Evolutionary conservation across 208 protist genomes (phyloP), one percentile per base, ranked within the genome.

Genomic region (Acanthamoeba royreba): DNA sequence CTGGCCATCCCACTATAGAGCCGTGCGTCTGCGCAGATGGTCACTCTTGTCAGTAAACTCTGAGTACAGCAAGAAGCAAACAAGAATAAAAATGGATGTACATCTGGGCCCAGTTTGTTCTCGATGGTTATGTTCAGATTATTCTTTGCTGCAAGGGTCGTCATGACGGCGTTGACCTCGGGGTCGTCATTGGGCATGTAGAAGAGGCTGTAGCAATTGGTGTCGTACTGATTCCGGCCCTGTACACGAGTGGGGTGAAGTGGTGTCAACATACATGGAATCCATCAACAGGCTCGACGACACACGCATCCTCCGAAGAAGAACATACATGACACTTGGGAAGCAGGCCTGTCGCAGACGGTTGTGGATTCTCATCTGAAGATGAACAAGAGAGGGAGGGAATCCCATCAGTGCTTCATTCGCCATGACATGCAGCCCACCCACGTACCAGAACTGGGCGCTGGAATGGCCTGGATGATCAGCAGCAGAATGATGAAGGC

Each of bases 401-500:
- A 66, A 28, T n/a, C n/a, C n/a, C n/a, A n/a, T n/a, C n/a, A n/a
- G n/a, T n/a, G n/a, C n/a, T n/a, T n/a, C n/a, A n/a, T n/a, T n/a
- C n/a, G n/a, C n/a, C n/a, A n/a, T n/a, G n/a, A n/a, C n/a, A n/a
- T n/a, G n/a, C 22, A 17, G 22, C 9, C 22, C 9, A 66, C 49
- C 13, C 49, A 55, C 19, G 38, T 43, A 69, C 35, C 53, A 17
- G 40, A 66, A 49, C 31, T 90, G 46, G 46, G 13, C 33, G 3
- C 42, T 15, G 83, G 83, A 28, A 90, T 19, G 28, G 28, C 35
- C 25, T 90, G 83, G 83, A 90, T 90, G 83, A 90, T n/a, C 17
- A 90, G 83, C 46, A 90, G 47, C 25, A 90, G 52, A 11, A 90
- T 28, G 22, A 90, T n/a, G 83, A 90, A 90, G 15, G 42, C 53